phyloP scores from a whole-genome alignment of 1,284 basidiomycete species.

The Moesziomyces sp. region DNA sequence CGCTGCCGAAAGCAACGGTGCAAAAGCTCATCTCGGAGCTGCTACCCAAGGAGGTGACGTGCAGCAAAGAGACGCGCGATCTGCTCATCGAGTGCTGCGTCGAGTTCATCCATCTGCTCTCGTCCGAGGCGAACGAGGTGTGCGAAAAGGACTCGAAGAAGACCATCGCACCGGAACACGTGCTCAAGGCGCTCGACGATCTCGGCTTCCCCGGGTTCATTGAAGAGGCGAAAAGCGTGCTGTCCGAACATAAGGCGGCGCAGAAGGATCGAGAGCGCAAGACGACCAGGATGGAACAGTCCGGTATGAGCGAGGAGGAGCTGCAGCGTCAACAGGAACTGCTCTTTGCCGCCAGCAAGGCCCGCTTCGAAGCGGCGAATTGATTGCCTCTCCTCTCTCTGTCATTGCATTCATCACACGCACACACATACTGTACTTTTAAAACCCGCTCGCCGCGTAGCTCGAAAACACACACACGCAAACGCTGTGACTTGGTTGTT shows the following conservation, averaged over 20 bases:
- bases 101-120: conserved; percentile 98
- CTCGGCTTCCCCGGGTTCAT: conserved; percentile 90
- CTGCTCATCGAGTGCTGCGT: conserved; percentile 97
- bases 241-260: conserved; percentile 94
- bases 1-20: conserved; percentile 95
- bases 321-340: conserved; percentile 86
- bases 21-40: conserved; percentile 95
- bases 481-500: not conserved
- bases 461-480: conserved; percentile 3
- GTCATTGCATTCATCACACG: too few relatives aligned
- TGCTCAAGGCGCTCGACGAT: conserved; percentile 88
- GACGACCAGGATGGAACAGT: conserved; percentile 78
- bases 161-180: conserved; percentile 98
- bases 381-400: conserved; percentile 3
- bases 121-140: conserved; percentile 96
- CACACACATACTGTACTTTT: not conserved
- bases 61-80: conserved; percentile 95
- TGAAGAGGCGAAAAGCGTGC: conserved; percentile 86
- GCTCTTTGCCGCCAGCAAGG: conserved; percentile 86
- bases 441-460: too few relatives aligned
- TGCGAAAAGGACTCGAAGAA: conserved; percentile 99
- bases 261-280: conserved; percentile 81
- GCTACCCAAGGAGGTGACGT: conserved; percentile 86
- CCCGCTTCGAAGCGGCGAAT: conserved; percentile 70
- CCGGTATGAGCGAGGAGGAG: conserved; percentile 90